These are phyloP conservation scores for Gymnopus androsaceus DNA, from an alignment of 1,284 basidiomycete genomes.

Conservation along the genomic window DNA sequence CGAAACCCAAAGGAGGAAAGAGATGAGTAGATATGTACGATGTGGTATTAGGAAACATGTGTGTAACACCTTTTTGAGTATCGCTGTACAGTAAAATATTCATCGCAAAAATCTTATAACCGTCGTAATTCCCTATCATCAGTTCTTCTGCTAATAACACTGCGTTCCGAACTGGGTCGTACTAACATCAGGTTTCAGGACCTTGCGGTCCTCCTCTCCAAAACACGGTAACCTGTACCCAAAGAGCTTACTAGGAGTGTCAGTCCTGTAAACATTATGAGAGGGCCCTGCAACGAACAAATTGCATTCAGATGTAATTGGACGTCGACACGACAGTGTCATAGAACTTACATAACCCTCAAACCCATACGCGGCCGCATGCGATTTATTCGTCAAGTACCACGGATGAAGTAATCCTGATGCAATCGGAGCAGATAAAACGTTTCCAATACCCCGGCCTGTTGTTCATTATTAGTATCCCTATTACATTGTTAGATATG, in stretches of 20 bases:
- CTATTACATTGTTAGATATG: no score
- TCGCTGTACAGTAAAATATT: no score
- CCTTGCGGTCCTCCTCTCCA: not conserved
- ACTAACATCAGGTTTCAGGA: no score
- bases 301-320: no score
- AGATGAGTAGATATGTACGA: no score
- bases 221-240: not conserved
- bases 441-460: constrained; percentile 16
- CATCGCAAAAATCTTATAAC: no score
- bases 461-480: not conserved
- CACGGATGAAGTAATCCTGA: constrained; percentile 15
- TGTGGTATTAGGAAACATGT: no score
- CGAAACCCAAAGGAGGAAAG: no score
- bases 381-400: constrained; percentile 12
- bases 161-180: no score
- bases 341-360: constrained; percentile 15
- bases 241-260: not conserved
- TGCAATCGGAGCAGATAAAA: constrained; percentile 17
- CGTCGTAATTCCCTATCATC: not conserved
- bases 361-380: constrained; percentile 15
- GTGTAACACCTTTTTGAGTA: no score
- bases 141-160: no score
- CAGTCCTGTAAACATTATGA: constrained; percentile 2
- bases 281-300: not conserved
- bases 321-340: no score